phyloP scores from a whole-genome alignment of 164 flowering plant species.

The Tinospora cordifolia region DNA sequence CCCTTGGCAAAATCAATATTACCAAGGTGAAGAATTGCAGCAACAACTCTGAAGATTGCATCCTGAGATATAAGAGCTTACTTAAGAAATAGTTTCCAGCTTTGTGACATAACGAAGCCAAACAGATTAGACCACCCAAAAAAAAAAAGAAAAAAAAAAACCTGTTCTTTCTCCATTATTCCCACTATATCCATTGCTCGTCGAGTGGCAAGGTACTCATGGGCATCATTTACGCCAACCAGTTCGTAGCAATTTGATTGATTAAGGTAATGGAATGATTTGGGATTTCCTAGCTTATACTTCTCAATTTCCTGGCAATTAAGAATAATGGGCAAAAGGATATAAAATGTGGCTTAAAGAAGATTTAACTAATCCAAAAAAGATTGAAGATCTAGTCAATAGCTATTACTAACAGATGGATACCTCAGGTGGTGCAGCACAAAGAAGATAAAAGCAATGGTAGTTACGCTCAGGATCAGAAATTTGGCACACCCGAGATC shows the following conservation, averaged over 20 bases:
- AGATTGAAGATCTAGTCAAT: background rate
- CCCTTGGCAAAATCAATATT: conserved; percentile 63
- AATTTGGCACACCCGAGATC: conserved; percentile 92
- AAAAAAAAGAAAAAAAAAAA: too few relatives aligned
- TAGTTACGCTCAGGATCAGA: conserved; percentile 87
- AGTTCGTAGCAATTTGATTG: conserved; percentile 83
- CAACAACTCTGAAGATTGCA: conserved; percentile 76
- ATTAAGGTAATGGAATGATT: conserved; percentile 81
- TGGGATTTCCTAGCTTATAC: conserved; percentile 73
- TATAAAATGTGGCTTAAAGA: background rate
- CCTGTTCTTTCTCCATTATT: conserved; percentile 72
- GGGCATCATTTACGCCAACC: conserved; percentile 59
- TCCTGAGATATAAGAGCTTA: conserved; percentile 38
- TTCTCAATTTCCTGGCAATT: conserved; percentile 54
- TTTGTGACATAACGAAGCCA: background rate
- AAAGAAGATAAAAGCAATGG: too few relatives aligned
- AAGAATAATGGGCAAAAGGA: background rate
- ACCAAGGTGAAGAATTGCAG: conserved; percentile 86
- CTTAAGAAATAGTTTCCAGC: background rate
- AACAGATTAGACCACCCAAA: conserved; percentile 2
- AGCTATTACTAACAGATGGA: conserved; percentile 2
- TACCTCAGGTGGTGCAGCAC: conserved; percentile 80
- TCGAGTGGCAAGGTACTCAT: conserved; percentile 66
- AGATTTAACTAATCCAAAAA: background rate
- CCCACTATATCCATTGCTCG: conserved; percentile 90